A percentile compares a stretch with the other conserved stretches of the same genome.
These are phyloP conservation scores for Aaosphaeria arxii DNA, from an alignment of 2,329 filamentous ascomycete genomes.

Conservation along the genomic window DNA sequence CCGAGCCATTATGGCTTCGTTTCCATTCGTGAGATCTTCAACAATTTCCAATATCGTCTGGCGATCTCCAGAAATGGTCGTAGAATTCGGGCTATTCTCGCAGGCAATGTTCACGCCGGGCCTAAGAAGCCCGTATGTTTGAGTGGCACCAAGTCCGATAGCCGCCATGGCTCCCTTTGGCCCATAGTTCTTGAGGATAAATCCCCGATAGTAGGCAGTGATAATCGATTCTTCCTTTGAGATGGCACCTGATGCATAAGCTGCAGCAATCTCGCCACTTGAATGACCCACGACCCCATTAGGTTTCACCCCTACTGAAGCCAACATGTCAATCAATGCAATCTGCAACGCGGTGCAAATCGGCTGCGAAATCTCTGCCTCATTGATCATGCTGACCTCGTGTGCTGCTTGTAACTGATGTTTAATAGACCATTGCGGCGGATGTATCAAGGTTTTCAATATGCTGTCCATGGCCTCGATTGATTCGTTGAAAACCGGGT, in stretches of 20 bases:
- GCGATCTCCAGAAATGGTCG: slow-evolving; percentile 20
- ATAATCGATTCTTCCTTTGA: slow-evolving; percentile 3
- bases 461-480: not conserved
- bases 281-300: slow-evolving; percentile 16
- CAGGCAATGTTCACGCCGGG: slow-evolving; percentile 6
- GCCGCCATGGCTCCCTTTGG: slow-evolving; percentile 3
- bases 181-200: not conserved
- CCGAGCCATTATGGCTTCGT: slow-evolving; percentile 15
- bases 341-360: slow-evolving; percentile 12
- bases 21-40: slow-evolving; percentile 11
- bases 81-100: slow-evolving; percentile 14
- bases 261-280: slow-evolving; percentile 20
- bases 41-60: slow-evolving; percentile 6
- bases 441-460: not conserved
- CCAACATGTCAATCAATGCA: slow-evolving; percentile 7
- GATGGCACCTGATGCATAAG: slow-evolving; percentile 16
- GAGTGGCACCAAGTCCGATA: not conserved
- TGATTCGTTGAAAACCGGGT: not conserved
- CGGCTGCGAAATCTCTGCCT: slow-evolving; percentile 14
- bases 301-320: slow-evolving; percentile 8
- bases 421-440: slow-evolving; percentile 1
- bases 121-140: not conserved
- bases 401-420: not conserved
- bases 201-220: slow-evolving; percentile 6
- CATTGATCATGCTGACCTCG: slow-evolving; percentile 2